Evolutionary conservation across 176 grass and related monocot species (phyloP), one percentile per base, ranked within the genome.

Genomic region (Microstegium vimineum): DNA sequence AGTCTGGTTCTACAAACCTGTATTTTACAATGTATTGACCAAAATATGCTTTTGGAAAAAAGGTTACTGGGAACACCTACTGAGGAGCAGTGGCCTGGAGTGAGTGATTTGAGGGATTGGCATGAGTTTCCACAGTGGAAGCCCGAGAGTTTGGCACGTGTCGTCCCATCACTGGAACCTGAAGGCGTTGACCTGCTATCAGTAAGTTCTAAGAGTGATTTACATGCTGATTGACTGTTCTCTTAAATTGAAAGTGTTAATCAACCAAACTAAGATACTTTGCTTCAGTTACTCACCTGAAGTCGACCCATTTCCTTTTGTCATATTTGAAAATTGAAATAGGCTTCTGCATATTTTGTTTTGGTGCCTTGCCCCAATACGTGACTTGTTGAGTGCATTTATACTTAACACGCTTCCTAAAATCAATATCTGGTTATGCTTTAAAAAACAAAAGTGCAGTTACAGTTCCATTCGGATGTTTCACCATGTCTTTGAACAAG

Each of bases 11-110:
- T 61, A n/a, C 31, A 3, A 38, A 46, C 69, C 41, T 81, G 47
- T 62, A 51, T 20, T 42, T 8, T 71, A 49, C 11, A 36, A 22
- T 63, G 43, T 22, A 22, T 76, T 86, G 3, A 74, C 73, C 20
- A 34, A 82, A 77, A 25, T 42, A 12, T 47, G 31, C 43, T 78
- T 62, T 23, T 72, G 3, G 32, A 6, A n/a, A 66, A 79, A 74
- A 99, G 96, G 91, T 88, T 99, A 80, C 18, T 95, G 65, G 96
- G 93, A 26, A 99, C 96, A 81, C 96, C 96, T 63, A 81, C 34
- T 71, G 96, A 99, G 60, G 90, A 99, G 34, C 46, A 88, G 10
- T 99, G 96, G 96, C 93, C 93, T 88, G 91, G 93, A 90, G 89
- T 95, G 59, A 90, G 49, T 74, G 64, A 31, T 38, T 69, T 99